Base-by-base conservation (phyloP, 2,329 filamentous ascomycete species). In the Dryadomyces quercivorus region DNA sequence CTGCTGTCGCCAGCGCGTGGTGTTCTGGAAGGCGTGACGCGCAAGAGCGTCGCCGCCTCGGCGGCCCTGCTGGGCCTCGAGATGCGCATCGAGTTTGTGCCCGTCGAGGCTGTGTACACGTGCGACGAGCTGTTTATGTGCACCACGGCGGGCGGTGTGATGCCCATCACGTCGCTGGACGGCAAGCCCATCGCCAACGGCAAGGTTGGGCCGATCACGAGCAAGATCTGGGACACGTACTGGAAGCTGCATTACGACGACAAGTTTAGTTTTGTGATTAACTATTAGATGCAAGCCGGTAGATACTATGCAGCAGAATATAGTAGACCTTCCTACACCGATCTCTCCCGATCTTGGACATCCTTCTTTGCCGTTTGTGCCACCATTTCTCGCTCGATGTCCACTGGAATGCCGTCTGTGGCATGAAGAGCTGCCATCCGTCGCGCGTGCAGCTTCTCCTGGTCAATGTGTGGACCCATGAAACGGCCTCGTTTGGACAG, bases 111-210 rank as follows among this genome's bases (percentile, higher is more conserved):
- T 40, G 67, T 64, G 0, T 76, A 75, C 49, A 51, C 68, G 7
- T 63, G 65, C 0, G 75, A 78, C 55, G 75, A 78, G 63, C 67
- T 76, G 5, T 70, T 78, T 34, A 76, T 76, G 73, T 75, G 69
- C 56, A 77, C 75, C 0, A 77, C 75, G 15, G 75, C 75, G 0
- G 75, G 75, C 1, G 75, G 75, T 0, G 69, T 77, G 18, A 77
- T 77, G 74, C 75, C 74, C 0, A 75, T 78, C 26, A 75, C 72
- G 0, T 56, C 53, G 0, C 62, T 77, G 2, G 75, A 78, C 59
- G 73, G 69, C 0, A 58, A 67, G 52, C 64, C 66, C 0, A 63
- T 77, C 0, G 66, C 65, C 2, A 65, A 64, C 53, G 74, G 73
- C 0, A 67, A 70, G 59, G 54, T 76, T 26, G 74, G 75, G 0